phyloP scores from a whole-genome alignment of 371 early-diverging fungal genomes.

The Mucor mucedo region DNA sequence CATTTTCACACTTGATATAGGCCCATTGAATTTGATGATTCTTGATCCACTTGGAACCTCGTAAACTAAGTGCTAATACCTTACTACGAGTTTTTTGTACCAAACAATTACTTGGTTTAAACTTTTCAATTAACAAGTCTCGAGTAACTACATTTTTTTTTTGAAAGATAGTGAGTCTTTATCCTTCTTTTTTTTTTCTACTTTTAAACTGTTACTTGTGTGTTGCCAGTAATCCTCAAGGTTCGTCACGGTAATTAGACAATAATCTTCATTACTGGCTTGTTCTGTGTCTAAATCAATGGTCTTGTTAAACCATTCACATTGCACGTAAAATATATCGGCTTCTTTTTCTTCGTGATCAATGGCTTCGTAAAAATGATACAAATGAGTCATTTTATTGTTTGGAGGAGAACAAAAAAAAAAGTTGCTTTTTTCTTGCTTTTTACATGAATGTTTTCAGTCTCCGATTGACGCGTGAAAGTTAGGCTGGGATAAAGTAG shows the following conservation, averaged over 20 bases:
- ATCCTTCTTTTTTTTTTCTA: not conserved
- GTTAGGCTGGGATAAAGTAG: too few relatives aligned
- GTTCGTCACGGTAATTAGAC: not conserved
- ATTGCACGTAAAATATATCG: not conserved
- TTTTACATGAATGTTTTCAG: too few relatives aligned
- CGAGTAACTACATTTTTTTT: conserved; percentile 1
- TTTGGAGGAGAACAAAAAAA: not conserved
- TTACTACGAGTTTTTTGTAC: not conserved
- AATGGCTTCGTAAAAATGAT: not conserved
- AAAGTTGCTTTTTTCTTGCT: not conserved
- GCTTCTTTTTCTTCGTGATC: not conserved
- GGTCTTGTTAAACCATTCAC: not conserved
- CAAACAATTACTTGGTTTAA: not conserved
- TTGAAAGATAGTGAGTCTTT: not conserved
- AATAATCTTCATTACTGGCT: not conserved
- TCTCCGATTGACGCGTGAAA: too few relatives aligned
- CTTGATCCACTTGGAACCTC: not conserved
- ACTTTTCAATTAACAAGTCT: conserved; percentile 1
- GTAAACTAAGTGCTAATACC: not conserved
- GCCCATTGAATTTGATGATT: not conserved
- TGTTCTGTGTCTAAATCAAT: not conserved
- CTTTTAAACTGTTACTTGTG: not conserved
- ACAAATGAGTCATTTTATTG: not conserved
- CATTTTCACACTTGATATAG: not conserved
- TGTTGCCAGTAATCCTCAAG: not conserved